These are phyloP conservation scores for Crithidia thermophila DNA, from an alignment of 208 protist genomes.

Conservation along the genomic window DNA sequence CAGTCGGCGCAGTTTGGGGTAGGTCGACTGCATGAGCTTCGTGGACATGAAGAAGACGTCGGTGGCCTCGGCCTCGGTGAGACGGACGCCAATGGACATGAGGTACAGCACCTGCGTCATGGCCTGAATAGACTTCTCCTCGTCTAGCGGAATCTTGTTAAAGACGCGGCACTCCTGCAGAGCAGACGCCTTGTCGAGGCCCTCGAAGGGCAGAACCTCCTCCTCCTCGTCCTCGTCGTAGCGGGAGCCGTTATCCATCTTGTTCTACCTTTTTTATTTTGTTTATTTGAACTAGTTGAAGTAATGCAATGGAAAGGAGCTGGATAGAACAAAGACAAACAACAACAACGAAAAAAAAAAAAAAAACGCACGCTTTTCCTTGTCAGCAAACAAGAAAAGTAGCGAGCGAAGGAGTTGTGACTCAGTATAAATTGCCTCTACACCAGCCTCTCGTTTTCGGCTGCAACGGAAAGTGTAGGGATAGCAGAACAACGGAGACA, in stretches of 20 bases:
- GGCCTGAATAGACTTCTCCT: slow-evolving; percentile 83
- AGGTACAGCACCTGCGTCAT: slow-evolving; percentile 97
- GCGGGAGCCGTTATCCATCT: slow-evolving; percentile 28
- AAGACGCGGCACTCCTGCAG: slow-evolving; percentile 97
- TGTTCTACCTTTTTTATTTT: slow-evolving; percentile 3
- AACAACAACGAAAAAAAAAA: slow-evolving; percentile 13
- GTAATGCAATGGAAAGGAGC: neutral
- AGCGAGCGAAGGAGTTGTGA: no score
- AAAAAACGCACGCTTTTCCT: slow-evolving; percentile 12
- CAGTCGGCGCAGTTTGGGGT: slow-evolving; percentile 96
- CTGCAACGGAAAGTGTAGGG: no score
- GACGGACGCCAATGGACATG: slow-evolving; percentile 90
- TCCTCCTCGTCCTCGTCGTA: slow-evolving; percentile 86
- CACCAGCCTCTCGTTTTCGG: no score
- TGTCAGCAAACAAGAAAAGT: no score
- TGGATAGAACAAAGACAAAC: neutral
- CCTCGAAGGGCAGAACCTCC: slow-evolving; percentile 88
- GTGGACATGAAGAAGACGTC: slow-evolving; percentile 98
- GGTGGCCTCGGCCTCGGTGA: slow-evolving; percentile 96
- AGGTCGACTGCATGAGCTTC: slow-evolving; percentile 97
- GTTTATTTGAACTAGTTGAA: neutral
- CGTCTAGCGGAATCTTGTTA: slow-evolving; percentile 91
- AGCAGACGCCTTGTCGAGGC: slow-evolving; percentile 93
- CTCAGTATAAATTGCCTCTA: no score
- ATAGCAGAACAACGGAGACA: no score